Conservation (phyloP, 2,329 filamentous ascomycete species). For the Neonectria sp. region DNA sequence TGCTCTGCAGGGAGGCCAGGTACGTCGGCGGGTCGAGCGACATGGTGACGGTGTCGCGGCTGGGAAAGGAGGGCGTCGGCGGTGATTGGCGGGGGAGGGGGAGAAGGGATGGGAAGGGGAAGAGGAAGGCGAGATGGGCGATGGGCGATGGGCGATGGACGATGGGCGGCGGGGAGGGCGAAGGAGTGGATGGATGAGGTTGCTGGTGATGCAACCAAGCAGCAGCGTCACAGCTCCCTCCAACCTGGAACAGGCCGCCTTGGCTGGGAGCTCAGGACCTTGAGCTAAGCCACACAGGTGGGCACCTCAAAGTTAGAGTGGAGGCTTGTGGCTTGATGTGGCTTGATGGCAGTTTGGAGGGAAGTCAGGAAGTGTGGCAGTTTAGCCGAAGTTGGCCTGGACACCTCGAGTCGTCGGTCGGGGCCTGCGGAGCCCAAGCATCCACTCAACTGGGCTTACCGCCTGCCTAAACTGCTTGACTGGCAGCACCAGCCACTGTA, state of each 20-base stretch:
- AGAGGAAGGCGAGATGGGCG: constrained; percentile 14
- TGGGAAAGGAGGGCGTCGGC: constrained; percentile 39
- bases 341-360: not conserved
- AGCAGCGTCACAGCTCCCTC: constrained; percentile 44
- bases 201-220: constrained; percentile 51
- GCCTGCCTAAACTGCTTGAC: not conserved
- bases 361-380: constrained; percentile 4
- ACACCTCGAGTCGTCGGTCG: not conserved
- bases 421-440: not conserved
- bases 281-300: constrained; percentile 35
- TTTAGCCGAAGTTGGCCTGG: constrained; percentile 6
- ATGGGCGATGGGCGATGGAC: constrained; percentile 32
- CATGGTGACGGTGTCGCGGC: constrained; percentile 69
- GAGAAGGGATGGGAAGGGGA: constrained; percentile 26
- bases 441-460: not conserved
- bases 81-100: constrained; percentile 22
- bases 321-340: constrained; percentile 12
- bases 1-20: constrained; percentile 89
- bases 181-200: constrained; percentile 45
- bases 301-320: not conserved
- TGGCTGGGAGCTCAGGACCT: constrained; percentile 27
- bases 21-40: constrained; percentile 94
- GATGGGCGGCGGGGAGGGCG: constrained; percentile 21
- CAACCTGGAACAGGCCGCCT: constrained; percentile 31
- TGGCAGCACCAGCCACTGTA: not conserved